These are phyloP conservation scores for Claviceps sp. DNA, from an alignment of 2,329 filamentous ascomycete species.

Conservation along the genomic window DNA sequence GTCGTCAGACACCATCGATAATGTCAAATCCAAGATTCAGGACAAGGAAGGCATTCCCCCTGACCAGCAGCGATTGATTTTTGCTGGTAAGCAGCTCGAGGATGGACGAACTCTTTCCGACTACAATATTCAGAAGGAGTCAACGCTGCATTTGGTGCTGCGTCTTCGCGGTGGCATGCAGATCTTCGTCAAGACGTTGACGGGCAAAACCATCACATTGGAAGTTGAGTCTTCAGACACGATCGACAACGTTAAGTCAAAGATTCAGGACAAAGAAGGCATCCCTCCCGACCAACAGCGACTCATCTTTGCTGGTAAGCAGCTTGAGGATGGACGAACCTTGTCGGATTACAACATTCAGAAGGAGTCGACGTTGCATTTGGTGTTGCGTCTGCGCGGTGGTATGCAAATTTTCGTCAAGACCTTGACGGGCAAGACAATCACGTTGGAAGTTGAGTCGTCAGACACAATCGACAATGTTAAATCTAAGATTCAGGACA, in stretches of 20 bases:
- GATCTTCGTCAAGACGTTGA: conserved; percentile 77
- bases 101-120: conserved; percentile 83
- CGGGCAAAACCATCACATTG: conserved; percentile 87
- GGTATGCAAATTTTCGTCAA: conserved; percentile 85
- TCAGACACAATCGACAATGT: no score
- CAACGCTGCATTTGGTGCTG: conserved; percentile 67
- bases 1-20: conserved; percentile 82
- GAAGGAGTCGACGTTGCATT: conserved; percentile 71
- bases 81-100: conserved; percentile 86
- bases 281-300: conserved; percentile 93
- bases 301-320: conserved; percentile 86
- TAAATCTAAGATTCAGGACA: no score
- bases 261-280: conserved; percentile 89
- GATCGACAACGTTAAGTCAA: conserved; percentile 87
- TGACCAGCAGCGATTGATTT: conserved; percentile 88
- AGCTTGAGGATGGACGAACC: conserved; percentile 83
- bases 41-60: conserved; percentile 90
- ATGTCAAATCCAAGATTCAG: conserved; percentile 88
- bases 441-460: conserved; percentile 73
- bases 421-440: conserved; percentile 84
- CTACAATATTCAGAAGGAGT: conserved; percentile 96
- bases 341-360: conserved; percentile 95
- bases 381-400: conserved; percentile 70
- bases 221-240: conserved; percentile 84
- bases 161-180: conserved; percentile 84